phyloP scores from a whole-genome alignment of 768 basidiomycete genomes.

The Mrakia gelida region DNA sequence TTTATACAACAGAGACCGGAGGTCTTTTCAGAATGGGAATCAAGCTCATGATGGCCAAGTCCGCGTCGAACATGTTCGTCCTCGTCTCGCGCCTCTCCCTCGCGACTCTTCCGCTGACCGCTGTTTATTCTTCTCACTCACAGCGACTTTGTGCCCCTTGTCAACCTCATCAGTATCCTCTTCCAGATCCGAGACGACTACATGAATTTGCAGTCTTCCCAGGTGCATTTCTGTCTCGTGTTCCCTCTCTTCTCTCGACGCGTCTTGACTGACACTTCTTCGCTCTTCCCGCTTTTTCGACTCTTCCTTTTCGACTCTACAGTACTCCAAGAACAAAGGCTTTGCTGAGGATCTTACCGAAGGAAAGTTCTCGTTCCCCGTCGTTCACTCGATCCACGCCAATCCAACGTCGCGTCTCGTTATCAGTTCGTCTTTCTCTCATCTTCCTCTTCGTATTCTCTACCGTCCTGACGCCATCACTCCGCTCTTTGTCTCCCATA shows the following conservation, averaged over 20 bases:
- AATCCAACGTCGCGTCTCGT: constrained; percentile 47
- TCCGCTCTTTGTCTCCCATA: constrained; percentile 41
- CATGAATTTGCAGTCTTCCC: constrained; percentile 83
- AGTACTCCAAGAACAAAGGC: constrained; percentile 70
- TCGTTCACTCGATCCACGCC: constrained; percentile 81
- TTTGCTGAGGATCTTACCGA: constrained; percentile 93
- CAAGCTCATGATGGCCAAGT: constrained; percentile 88
- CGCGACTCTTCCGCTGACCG: background rate
- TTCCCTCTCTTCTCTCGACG: background rate
- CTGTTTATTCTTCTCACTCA: constrained; percentile 34
- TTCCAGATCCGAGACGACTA: constrained; percentile 98
- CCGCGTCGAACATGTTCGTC: constrained; percentile 45
- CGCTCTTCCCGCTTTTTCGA: background rate
- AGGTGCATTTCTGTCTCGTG: constrained; percentile 52
- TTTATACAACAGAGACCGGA: constrained; percentile 72
- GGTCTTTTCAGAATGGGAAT: constrained; percentile 86
- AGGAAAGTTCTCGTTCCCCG: constrained; percentile 95
- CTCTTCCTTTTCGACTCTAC: background rate
- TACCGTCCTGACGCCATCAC: background rate
- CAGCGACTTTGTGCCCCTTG: constrained; percentile 85
- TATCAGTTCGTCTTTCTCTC: constrained; percentile 6
- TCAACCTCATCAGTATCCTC: constrained; percentile 88
- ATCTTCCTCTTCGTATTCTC: background rate
- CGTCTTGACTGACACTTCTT: background rate
- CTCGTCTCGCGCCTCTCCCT: background rate